Evolutionary conservation across 495 filamentous ascomycete species (phyloP), one percentile per base, ranked within the genome.

Genomic region (Daldinia decipiens): DNA sequence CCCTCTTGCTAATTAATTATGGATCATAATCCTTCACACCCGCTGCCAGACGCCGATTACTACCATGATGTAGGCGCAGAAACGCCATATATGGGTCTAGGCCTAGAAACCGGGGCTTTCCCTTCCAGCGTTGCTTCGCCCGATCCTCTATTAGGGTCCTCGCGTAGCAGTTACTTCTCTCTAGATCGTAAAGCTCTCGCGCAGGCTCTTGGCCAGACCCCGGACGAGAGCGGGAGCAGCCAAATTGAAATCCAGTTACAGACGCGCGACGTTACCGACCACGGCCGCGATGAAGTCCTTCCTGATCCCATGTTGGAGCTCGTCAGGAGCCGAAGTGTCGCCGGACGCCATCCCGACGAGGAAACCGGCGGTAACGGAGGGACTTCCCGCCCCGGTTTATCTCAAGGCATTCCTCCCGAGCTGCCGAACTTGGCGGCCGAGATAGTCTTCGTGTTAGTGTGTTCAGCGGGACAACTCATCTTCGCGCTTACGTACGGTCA

Each of bases 401-500:
- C 73, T 0, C 80, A 82, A 53, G 79, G 81, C 8, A 56, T 77
- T 0, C 81, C 82, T 1, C 74, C 79, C 0, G 82, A 82, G 62
- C 54, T 82, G 2, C 56, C 70, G 38, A 81, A 74, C 45, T 56
- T 81, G 1, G 66, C 75, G 1, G 68, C 77, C 0, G 83, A 85
- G 57, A 54, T 84, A 17, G 70, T 83, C 19, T 81, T 83, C 38
- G 73, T 86, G 21, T 62, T 78, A 0, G 79, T 83, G 17, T 86
- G 82, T 70, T 82, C 81, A 1, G 76, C 78, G 13, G 80, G 82
- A 1, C 77, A 84, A 56, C 66, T 86, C 65, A 75, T 86, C n/a
- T 85, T 82, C 59, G 76, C 82, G 1, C 81, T 84, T 26, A 71
- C 82, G 3, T 74, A 82, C 31, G 83, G 83, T 0, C 80, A 86